These are phyloP conservation scores for Pythium chondricola DNA, from an alignment of 352 stramenopile genomes.

Conservation along the genomic window DNA sequence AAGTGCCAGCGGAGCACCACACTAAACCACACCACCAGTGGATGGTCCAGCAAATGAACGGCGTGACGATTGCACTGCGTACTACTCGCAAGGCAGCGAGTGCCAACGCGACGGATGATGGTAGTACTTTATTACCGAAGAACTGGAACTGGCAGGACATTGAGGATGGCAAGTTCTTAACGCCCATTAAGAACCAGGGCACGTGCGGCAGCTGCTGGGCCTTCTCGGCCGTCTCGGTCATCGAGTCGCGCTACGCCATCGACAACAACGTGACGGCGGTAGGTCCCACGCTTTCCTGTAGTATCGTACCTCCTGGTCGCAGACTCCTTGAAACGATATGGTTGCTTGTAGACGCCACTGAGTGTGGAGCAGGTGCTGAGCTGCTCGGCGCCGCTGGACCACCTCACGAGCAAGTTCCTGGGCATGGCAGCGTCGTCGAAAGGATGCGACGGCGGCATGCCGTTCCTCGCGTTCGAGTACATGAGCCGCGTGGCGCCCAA, in stretches of 20 bases:
- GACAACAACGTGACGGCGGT: constrained; percentile 55
- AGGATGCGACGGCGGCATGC: constrained; percentile 85
- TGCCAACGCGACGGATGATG: constrained; percentile 2
- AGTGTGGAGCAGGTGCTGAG: constrained; percentile 84
- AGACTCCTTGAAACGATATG: neutral
- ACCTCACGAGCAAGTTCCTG: constrained; percentile 64
- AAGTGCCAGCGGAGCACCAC: constrained; percentile 8
- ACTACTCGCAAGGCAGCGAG: constrained; percentile 15
- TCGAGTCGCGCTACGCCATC: constrained; percentile 79
- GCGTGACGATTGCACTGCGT: constrained; percentile 22
- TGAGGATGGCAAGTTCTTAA: constrained; percentile 76
- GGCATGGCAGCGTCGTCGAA: constrained; percentile 76
- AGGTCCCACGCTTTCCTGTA: constrained; percentile 1
- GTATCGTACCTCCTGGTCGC: neutral
- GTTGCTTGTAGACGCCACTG: constrained; percentile 31
- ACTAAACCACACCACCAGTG: no score
- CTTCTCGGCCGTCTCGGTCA: constrained; percentile 75
- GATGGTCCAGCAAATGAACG: no score
- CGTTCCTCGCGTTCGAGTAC: constrained; percentile 88
- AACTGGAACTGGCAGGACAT: constrained; percentile 66
- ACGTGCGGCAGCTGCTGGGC: constrained; percentile 92
- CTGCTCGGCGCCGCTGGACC: constrained; percentile 64
- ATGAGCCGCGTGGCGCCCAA: constrained; percentile 49
- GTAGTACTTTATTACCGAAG: constrained; percentile 29
- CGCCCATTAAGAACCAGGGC: constrained; percentile 90